Conservation (phyloP, 2,329 filamentous ascomycete genomes). For the Myriangium duriaei region DNA sequence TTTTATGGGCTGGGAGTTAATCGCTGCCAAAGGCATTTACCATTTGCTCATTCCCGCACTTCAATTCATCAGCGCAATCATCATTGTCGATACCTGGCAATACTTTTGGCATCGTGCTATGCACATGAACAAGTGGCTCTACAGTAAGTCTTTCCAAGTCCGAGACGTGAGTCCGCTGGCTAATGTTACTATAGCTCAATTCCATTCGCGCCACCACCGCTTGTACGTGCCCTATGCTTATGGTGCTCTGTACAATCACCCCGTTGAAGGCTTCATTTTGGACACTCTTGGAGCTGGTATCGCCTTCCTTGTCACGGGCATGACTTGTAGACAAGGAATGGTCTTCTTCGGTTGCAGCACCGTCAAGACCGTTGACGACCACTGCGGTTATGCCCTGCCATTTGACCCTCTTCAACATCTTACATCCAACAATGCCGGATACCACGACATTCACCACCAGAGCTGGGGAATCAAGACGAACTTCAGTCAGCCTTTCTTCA, state of each 20-base stretch:
- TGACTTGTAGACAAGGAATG: conserved; percentile 80
- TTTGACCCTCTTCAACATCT: conserved; percentile 89
- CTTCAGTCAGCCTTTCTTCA: conserved; percentile 75
- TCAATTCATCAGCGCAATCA: conserved; percentile 64
- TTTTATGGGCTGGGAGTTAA: conserved; percentile 75
- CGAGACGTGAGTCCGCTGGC: conserved; percentile 3
- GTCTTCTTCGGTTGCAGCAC: conserved; percentile 80
- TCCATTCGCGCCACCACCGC: conserved; percentile 91
- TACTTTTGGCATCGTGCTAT: conserved; percentile 94
- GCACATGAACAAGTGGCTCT: conserved; percentile 96
- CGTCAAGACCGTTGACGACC: conserved; percentile 94
- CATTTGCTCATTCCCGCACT: conserved; percentile 61
- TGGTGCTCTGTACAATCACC: conserved; percentile 93
- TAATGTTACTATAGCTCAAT: conserved; percentile 48
- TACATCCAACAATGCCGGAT: conserved; percentile 88
- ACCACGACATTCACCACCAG: conserved; percentile 97
- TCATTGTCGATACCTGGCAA: conserved; percentile 89
- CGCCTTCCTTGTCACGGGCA: conserved; percentile 65
- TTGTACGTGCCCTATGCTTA: conserved; percentile 97
- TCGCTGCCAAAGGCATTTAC: conserved; percentile 65
- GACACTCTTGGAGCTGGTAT: conserved; percentile 81
- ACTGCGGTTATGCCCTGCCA: conserved; percentile 91
- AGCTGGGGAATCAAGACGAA: conserved; percentile 98
- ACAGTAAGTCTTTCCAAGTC: conserved; percentile 51
- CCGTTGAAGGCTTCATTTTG: conserved; percentile 82